Percentiles rank a stretch among this genome's conserved stretches.
phyloP scores from a whole-genome alignment of 2,329 filamentous ascomycete genomes.

The Clarireedia paspali region DNA sequence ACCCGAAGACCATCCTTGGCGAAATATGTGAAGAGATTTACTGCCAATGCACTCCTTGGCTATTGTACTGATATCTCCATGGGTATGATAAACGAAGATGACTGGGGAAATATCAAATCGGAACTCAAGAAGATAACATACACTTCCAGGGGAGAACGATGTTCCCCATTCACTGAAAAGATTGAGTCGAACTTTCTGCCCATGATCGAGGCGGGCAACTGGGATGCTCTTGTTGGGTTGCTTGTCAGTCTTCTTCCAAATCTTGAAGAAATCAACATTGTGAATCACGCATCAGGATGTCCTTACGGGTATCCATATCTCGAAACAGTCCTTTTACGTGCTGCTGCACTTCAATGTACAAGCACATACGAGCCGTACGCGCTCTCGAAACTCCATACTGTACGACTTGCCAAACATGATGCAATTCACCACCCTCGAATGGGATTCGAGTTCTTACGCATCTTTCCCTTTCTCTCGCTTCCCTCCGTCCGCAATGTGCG shows the following conservation, averaged over 20 bases:
- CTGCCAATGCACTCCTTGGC: constrained; percentile 1
- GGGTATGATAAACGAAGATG: neutral
- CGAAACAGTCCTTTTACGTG: constrained; percentile 4
- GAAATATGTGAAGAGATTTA: constrained; percentile 4
- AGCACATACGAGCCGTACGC: neutral
- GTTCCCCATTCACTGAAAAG: neutral
- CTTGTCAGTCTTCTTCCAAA: constrained; percentile 9
- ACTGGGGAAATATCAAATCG: neutral
- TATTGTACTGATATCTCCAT: constrained; percentile 1
- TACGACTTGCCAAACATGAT: constrained; percentile 2
- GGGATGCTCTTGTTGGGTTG: constrained; percentile 5
- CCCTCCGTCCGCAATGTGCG: neutral
- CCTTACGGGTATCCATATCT: constrained; percentile 8
- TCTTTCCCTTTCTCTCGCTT: neutral
- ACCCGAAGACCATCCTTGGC: neutral
- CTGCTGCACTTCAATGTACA: neutral
- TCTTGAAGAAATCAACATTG: constrained; percentile 3
- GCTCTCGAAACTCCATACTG: neutral
- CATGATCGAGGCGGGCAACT: neutral
- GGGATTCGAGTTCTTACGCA: constrained; percentile 3
- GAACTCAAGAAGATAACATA: neutral
- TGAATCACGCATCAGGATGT: constrained; percentile 6
- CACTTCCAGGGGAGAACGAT: neutral
- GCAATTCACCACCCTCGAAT: neutral
- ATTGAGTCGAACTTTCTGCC: neutral